These are phyloP conservation scores for Phragmites australis DNA, from an alignment of 176 grass and related monocot species.

Conservation along the genomic window DNA sequence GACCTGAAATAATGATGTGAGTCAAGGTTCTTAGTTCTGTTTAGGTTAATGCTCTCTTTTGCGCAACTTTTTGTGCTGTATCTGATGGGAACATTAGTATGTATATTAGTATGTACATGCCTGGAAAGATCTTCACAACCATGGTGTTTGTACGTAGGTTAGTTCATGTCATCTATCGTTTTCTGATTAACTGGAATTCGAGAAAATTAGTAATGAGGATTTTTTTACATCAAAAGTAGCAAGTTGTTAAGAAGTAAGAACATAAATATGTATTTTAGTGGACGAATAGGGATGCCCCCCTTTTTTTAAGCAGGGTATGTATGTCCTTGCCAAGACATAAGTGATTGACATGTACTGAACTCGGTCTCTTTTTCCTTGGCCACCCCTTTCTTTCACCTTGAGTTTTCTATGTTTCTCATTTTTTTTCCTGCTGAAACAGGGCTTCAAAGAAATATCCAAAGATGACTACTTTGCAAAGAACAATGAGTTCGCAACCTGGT, in stretches of 20 bases:
- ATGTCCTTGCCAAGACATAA: not conserved
- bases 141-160: not conserved
- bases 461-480: slow-evolving; percentile 94
- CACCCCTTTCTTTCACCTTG: not conserved
- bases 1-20: not conserved
- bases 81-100: not conserved
- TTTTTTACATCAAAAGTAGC: not conserved
- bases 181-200: not conserved
- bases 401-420: not conserved
- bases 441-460: slow-evolving; percentile 79
- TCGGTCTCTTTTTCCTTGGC: not conserved
- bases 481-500: slow-evolving; percentile 91
- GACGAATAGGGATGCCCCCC: too few relatives aligned
- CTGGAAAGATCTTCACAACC: not conserved
- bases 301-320: not conserved
- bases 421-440: slow-evolving; percentile 39
- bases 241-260: not conserved
- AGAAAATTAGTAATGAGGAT: not conserved
- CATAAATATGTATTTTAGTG: not conserved
- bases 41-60: not conserved
- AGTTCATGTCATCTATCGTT: not conserved
- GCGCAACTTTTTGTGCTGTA: not conserved
- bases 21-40: not conserved
- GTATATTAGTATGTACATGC: not conserved
- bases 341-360: not conserved